A percentile compares a stretch with the other conserved stretches of the same genome.
Conservation (phyloP, 2,329 filamentous ascomycete genomes). For the Paecilomyces fulvus region DNA sequence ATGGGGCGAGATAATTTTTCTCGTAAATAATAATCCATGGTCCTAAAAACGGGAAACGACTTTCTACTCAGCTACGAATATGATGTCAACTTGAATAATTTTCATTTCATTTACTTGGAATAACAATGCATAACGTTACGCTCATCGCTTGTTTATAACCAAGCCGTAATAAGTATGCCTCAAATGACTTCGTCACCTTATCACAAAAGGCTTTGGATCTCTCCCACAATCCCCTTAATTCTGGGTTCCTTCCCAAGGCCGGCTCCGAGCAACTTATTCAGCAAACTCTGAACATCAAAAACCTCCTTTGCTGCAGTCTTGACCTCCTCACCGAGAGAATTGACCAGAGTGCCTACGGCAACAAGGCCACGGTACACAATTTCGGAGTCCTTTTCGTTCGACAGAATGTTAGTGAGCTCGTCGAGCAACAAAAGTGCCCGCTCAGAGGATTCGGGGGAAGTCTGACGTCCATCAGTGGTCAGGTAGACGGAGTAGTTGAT, state of each 20-base stretch:
- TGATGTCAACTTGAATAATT: not conserved
- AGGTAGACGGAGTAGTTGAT: constrained; percentile 79
- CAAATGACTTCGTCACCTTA: not conserved
- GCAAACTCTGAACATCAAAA: constrained; percentile 41
- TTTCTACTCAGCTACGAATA: not conserved
- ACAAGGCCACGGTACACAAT: constrained; percentile 76
- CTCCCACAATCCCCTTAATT: constrained; percentile 50
- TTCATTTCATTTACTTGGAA: not conserved
- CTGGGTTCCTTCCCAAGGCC: constrained; percentile 49
- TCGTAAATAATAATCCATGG: not conserved
- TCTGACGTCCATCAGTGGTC: constrained; percentile 35
- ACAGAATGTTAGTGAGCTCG: constrained; percentile 55
- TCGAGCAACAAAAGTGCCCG: constrained; percentile 49
- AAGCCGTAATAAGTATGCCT: not conserved
- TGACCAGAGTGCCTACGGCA: constrained; percentile 68
- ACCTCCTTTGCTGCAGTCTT: constrained; percentile 51
- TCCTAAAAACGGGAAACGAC: not conserved
- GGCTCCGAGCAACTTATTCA: constrained; percentile 42
- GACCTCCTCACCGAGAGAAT: constrained; percentile 51
- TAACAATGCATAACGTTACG: not conserved
- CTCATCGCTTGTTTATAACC: not conserved
- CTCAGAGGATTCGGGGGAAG: constrained; percentile 36
- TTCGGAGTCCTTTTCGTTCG: constrained; percentile 65
- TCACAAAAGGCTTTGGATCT: constrained; percentile 45
- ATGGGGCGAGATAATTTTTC: not conserved